These are phyloP conservation scores for Calamus simplicifolius DNA, from an alignment of 176 grass and related monocot genomes.

Conservation along the genomic window DNA sequence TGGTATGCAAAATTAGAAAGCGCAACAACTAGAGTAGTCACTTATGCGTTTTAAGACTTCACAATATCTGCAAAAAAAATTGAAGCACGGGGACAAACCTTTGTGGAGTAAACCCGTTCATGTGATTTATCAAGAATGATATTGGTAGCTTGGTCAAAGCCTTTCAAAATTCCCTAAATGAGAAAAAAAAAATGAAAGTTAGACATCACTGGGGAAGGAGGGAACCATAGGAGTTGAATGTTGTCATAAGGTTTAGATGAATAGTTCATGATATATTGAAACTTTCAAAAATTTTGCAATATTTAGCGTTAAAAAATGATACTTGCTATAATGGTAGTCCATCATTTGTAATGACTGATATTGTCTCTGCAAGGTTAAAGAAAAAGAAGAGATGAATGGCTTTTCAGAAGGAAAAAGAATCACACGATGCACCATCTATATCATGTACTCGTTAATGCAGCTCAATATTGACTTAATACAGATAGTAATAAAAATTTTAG, in stretches of 20 bases:
- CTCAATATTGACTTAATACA: neutral
- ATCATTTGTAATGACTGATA: constrained; percentile 96
- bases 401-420: neutral
- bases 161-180: constrained; percentile 67
- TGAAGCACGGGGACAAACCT: constrained; percentile 22
- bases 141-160: constrained; percentile 97
- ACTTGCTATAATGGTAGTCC: constrained; percentile 88
- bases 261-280: neutral
- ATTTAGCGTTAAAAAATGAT: neutral
- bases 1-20: no score
- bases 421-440: neutral
- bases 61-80: no score
- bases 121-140: constrained; percentile 96
- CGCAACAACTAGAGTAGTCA: no score
- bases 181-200: neutral
- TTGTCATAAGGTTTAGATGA: neutral
- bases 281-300: neutral
- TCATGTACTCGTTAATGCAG: neutral
- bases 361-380: constrained; percentile 42
- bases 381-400: constrained; percentile 11
- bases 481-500: neutral
- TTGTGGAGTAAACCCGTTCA: constrained; percentile 91
- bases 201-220: neutral
- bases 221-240: no score
- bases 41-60: no score